Evolutionary conservation across 805 yeast species (phyloP), one percentile per base, ranked within the genome.

Genomic region (Metschnikowia lachancei): DNA sequence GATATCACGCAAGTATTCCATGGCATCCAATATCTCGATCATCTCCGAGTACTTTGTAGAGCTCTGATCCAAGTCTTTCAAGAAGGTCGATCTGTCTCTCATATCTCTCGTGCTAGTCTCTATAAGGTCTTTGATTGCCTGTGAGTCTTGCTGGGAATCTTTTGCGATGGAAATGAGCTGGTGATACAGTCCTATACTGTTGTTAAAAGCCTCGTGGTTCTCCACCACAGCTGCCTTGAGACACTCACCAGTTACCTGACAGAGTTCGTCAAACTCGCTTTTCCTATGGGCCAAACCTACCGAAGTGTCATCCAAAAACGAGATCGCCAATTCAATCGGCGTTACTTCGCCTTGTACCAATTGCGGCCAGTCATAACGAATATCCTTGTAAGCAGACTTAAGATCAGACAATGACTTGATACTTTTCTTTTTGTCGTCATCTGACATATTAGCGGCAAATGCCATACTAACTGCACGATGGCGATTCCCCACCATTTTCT

Each of bases 231-330:
- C 87, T 19, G 65, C 67, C 49, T 83, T 78, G 43, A 92, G 70
- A 20, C 82, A 77, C 14, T 61, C 61, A 13, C 82, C 78, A 11
- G 91, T 76, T 43, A 77, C 70, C 19, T 70, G 68, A 50, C 83
- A 80, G 37, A 89, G 64, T 39, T 76, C 75, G 36, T 75, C 70
- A 55, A 92, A 92, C 50, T 87, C 90, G 1, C 74, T 74, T 47
- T 75, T 74, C 49, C 83, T 79, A 57, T 83, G 84, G 0, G 96
- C 95, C 57, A 87, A 67, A 0, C 98, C 98, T n/a, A 90, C 94
- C 0, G 96, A 86, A 2, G 95, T 82, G 56, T 83, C 84, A 64
- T 92, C 97, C 57, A 90, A 70, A 47, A 94, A 71, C 1, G 91
- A 82, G 33, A 92, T 71, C 0, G 97, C 97, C 43, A 84, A 71